phyloP scores from a whole-genome alignment of 1,284 basidiomycete species.

The Grifola frondosa region DNA sequence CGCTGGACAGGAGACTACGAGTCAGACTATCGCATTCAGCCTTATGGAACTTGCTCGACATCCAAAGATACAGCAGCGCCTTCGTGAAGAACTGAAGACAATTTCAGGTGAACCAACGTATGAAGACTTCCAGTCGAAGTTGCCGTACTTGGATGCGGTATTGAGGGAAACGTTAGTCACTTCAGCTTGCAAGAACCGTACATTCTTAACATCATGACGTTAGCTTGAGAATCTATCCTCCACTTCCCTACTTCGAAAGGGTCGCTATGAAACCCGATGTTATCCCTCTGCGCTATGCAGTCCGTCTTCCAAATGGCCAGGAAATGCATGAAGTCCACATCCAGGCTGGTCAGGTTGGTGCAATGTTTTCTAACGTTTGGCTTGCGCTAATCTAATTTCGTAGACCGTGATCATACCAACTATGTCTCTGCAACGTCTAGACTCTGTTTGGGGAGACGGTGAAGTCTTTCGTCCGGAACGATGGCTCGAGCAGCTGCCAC shows the following conservation, averaged over 20 bases:
- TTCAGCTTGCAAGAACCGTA: too few relatives aligned
- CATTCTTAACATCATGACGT: neutral
- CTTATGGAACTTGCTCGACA: slow-evolving; percentile 29
- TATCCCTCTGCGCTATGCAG: slow-evolving; percentile 23
- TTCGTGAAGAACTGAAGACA: slow-evolving; percentile 26
- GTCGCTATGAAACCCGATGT: slow-evolving; percentile 20
- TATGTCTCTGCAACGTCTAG: slow-evolving; percentile 22
- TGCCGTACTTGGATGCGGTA: slow-evolving; percentile 32
- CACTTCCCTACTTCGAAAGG: slow-evolving; percentile 22
- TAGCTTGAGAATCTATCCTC: slow-evolving; percentile 25
- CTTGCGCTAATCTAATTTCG: neutral
- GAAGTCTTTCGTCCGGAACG: slow-evolving; percentile 26
- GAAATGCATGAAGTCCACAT: slow-evolving; percentile 15
- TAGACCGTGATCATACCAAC: slow-evolving; percentile 25
- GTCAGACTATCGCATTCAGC: slow-evolving; percentile 22
- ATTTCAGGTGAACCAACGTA: slow-evolving; percentile 26
- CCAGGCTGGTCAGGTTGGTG: slow-evolving; percentile 26
- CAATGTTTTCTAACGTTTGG: too few relatives aligned
- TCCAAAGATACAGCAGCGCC: slow-evolving; percentile 25
- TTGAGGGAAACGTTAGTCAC: slow-evolving; percentile 18
- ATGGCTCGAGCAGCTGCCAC: slow-evolving; percentile 10
- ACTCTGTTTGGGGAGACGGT: slow-evolving; percentile 31
- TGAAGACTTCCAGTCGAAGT: slow-evolving; percentile 28
- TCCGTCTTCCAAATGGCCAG: slow-evolving; percentile 18
- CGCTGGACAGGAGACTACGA: slow-evolving; percentile 28